Evolutionary conservation across 2,329 filamentous ascomycete genomes (phyloP).

Genomic region (Emmonsiellopsis sp.): DNA sequence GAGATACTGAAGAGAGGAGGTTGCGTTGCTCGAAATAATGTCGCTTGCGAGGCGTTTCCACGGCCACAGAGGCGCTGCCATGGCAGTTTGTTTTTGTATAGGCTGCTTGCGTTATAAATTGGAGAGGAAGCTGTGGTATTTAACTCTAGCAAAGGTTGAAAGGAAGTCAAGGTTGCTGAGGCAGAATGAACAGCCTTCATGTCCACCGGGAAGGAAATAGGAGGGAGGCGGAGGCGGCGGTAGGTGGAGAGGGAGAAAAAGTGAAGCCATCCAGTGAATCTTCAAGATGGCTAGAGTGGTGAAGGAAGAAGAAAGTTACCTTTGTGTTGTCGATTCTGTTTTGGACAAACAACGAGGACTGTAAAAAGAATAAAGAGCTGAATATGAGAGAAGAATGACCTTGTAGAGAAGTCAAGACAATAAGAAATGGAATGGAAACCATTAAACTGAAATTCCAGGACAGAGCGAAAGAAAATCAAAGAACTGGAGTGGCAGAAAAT

Average conservation of each 20-base stretch:
- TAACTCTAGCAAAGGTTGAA: too few species aligned
- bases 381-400: not conserved
- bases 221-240: not conserved
- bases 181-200: too few species aligned
- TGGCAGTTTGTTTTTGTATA: too few species aligned
- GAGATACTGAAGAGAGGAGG: slow-evolving; percentile 3
- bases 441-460: not conserved
- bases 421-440: not conserved
- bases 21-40: slow-evolving; percentile 5
- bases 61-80: not conserved
- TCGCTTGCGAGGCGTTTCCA: slow-evolving; percentile 4
- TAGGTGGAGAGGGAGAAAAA: not conserved
- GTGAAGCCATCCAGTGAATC: not conserved
- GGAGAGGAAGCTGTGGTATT: too few species aligned
- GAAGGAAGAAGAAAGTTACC: not conserved
- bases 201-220: too few species aligned
- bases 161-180: too few species aligned
- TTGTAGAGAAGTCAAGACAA: not conserved
- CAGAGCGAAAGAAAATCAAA: not conserved
- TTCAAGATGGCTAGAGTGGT: not conserved
- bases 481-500: not conserved
- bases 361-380: not conserved
- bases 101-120: too few species aligned
- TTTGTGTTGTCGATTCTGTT: not conserved
- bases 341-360: not conserved